Evolutionary conservation across 495 filamentous ascomycete genomes (phyloP).

Genomic region (Hypoxylon perforatum): DNA sequence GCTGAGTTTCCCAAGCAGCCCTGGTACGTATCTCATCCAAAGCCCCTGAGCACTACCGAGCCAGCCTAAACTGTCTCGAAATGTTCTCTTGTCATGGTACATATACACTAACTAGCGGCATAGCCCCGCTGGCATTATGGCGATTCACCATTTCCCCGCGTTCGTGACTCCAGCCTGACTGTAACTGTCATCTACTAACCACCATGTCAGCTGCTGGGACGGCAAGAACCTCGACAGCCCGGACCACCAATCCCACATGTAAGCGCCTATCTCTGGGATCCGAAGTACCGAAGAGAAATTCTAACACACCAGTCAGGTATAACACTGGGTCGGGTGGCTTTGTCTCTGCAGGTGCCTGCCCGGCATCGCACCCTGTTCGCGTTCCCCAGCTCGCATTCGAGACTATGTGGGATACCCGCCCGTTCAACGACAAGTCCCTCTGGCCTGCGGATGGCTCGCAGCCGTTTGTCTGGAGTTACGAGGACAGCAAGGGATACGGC

Average conservation of each 20-base stretch:
- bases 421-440: conserved; percentile 50
- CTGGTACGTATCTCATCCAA: conserved; percentile 4
- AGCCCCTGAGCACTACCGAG: too few species aligned
- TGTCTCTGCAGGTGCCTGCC: conserved; percentile 46
- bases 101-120: too few species aligned
- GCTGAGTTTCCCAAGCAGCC: conserved; percentile 41
- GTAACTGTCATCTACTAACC: conserved; percentile 13
- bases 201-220: conserved; percentile 54
- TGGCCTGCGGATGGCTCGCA: conserved; percentile 53
- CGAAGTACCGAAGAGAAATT: too few species aligned
- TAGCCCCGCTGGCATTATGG: conserved; percentile 49
- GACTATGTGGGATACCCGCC: conserved; percentile 55
- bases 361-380: conserved; percentile 51
- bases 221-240: conserved; percentile 60
- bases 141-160: conserved; percentile 53
- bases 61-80: too few species aligned
- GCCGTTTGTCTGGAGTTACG: conserved; percentile 47
- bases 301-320: too few species aligned
- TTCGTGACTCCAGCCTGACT: conserved; percentile 32
- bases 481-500: conserved; percentile 50
- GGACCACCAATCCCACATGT: conserved; percentile 59
- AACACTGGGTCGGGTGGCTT: conserved; percentile 46
- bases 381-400: conserved; percentile 54
- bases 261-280: too few species aligned
- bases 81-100: too few species aligned